Base-by-base conservation (phyloP, 768 basidiomycete species). In the Amyloporia xantha region DNA sequence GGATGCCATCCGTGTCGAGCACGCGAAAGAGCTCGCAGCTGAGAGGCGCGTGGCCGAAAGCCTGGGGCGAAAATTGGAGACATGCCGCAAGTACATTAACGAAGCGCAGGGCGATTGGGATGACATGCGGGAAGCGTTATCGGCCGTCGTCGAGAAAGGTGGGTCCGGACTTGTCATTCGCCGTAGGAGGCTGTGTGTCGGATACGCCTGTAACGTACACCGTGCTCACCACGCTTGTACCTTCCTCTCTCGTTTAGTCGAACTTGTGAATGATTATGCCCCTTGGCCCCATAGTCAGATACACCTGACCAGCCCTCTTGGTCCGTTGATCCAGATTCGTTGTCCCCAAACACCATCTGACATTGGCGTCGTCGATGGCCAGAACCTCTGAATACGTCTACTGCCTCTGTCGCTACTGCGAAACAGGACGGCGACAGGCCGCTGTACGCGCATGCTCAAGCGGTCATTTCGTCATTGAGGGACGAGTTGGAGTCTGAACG, bases 111-210 rank as follows among this genome's bases (percentile, higher is more conserved):
- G 59, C 2, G 78, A 83, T 54, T 66, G 63, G 48, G 76, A 82
- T 57, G 76, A 79, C 47, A 56, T 82, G 57, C 68, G 74, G 53
- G 76, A 79, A 37, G 76, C 73, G 5, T 76, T 84, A 1, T 54
- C 70, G 42, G 61, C 71, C 44, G 59, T 84, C 35, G 70, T 79
- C n/a, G 70, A 79, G 61, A 81, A 78, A 77, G 77, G 82, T 82
- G 55, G 35, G 76, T 66, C 17, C 15, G 27, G 24, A 4, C 10
- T 9, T 20, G 24, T 17, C 26, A 36, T n/a, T n/a, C n/a, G n/a
- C n/a, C n/a, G n/a, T n/a, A n/a, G n/a, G n/a, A n/a, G n/a, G n/a
- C n/a, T n/a, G n/a, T n/a, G n/a, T n/a, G n/a, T n/a, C n/a, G n/a
- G n/a, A n/a, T n/a, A n/a, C n/a, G n/a, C n/a, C n/a, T n/a, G n/a